A percentile compares a stretch with the other conserved stretches of the same genome.
These are phyloP conservation scores for Xanthoconium stramineum DNA, from an alignment of 768 basidiomycete genomes.

Conservation along the genomic window DNA sequence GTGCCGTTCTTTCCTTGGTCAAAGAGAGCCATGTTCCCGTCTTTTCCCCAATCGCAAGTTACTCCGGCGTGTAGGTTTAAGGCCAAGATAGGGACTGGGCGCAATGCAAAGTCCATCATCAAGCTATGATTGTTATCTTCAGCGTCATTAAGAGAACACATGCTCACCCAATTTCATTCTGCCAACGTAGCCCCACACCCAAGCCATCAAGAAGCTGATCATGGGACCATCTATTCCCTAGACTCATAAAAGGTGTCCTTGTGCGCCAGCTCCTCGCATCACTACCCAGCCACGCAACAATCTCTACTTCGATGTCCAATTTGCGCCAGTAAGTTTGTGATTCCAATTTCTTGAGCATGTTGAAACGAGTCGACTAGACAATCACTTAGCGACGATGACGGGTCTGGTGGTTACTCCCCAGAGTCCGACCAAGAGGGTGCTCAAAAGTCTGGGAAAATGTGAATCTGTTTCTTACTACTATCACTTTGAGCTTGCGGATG, in stretches of 20 bases:
- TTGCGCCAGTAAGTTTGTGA: neutral
- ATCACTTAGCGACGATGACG: neutral
- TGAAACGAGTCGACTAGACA: conserved; percentile 1
- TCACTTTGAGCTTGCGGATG: neutral
- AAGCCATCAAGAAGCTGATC: conserved; percentile 2
- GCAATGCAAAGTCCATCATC: neutral
- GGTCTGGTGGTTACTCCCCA: neutral
- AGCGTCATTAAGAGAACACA: conserved; percentile 11
- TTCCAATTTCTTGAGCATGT: neutral
- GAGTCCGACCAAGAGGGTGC: neutral
- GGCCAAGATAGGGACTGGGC: neutral
- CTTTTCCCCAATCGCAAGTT: conserved; percentile 1
- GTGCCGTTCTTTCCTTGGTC: neutral
- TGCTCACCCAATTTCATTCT: neutral
- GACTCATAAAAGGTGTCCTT: conserved; percentile 15
- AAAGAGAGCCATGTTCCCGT: neutral
- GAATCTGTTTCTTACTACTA: neutral
- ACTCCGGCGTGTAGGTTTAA: neutral
- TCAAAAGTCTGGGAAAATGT: neutral
- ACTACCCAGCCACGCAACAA: neutral
- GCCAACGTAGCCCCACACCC: conserved; percentile 9
- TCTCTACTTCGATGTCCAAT: neutral
- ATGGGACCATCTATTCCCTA: conserved; percentile 3
- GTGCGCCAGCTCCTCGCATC: neutral
- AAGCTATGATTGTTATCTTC: conserved; percentile 14